These are phyloP conservation scores for Musa schizocarpa DNA, from an alignment of 176 grass and related monocot genomes.

Conservation along the genomic window DNA sequence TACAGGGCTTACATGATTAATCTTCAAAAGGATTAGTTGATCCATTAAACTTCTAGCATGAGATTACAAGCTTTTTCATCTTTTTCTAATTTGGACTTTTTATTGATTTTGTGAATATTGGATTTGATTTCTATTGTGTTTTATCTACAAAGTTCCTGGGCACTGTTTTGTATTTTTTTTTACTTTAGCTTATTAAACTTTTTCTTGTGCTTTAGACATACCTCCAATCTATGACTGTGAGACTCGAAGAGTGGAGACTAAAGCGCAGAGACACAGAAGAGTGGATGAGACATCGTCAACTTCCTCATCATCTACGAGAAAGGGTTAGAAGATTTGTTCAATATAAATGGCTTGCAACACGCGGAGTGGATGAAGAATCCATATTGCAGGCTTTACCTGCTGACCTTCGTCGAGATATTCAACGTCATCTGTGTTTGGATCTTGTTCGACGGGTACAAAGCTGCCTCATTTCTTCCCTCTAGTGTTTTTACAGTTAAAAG, in stretches of 20 bases:
- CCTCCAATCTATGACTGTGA: constrained; percentile 80
- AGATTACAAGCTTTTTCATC: too few relatives aligned
- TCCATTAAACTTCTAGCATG: too few relatives aligned
- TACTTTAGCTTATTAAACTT: not conserved
- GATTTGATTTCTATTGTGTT: not conserved
- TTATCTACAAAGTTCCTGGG: not conserved
- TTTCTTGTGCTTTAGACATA: constrained; percentile 53
- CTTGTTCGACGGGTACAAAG: constrained; percentile 82
- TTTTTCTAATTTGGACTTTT: too few relatives aligned
- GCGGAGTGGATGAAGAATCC: constrained; percentile 84
- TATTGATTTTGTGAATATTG: too few relatives aligned
- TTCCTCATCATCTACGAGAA: constrained; percentile 58
- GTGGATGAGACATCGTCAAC: constrained; percentile 95
- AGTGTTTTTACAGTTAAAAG: not conserved
- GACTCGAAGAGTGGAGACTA: constrained; percentile 94
- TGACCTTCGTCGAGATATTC: constrained; percentile 86
- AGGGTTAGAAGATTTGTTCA: constrained; percentile 75
- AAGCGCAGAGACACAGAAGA: constrained; percentile 96
- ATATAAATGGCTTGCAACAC: constrained; percentile 96
- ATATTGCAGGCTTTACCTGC: constrained; percentile 67
- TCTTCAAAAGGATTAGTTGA: too few relatives aligned
- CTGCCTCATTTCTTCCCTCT: not conserved
- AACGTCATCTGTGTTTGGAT: constrained; percentile 80
- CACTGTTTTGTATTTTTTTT: not conserved
- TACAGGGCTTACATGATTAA: too few relatives aligned